Base-by-base conservation (phyloP, 2,329 filamentous ascomycete species). In the Trichoderma brevicompactum region DNA sequence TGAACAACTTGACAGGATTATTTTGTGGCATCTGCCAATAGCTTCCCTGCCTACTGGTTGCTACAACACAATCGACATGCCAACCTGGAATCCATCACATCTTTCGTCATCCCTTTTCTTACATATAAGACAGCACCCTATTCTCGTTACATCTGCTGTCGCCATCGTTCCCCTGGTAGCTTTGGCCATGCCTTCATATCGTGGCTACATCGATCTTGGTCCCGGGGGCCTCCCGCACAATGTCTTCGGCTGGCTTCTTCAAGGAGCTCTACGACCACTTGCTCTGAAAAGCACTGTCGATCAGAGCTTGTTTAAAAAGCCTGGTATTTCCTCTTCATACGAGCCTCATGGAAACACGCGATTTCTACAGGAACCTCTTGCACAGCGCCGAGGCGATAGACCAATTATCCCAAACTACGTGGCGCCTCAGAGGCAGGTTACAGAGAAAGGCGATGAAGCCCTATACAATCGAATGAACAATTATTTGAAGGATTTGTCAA, bases 201-300 rank as follows among this genome's bases (percentile, higher is more conserved):
- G 68, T 4, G 74, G 72, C 54, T 83, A 73, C 70, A 74, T 80
- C 15, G 75, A 77, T 1, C 75, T 83, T 38, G 81, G 81, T 13
- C 75, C 74, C 3, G 80, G 81, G 65, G 81, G 81, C 15, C 65
- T 81, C 0, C 80, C 81, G 0, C 73, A 80, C 69, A 80, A 81
- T 64, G 34, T 77, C 34, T 38, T 72, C 19, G 81, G 81, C 38
- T 83, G 78, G 78, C 71, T 79, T 0, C 19, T 76, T 2, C 79
- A 80, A 68, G 68, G 72, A 8, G 13, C 69, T 5, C 59, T 77
- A n/a, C 75, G 75, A 63, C 67, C 72, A 2, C 19, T 80, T 17
- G 74, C 76, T 28, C 69, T 74, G 7, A 67, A 69, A 36, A 79
- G 81, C 67, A 71, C 72, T 2, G 67, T 74, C 5, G 72, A 71